Conservation (phyloP, 2,329 filamentous ascomycete genomes). For the Colletotrichum neosansevieriae region DNA sequence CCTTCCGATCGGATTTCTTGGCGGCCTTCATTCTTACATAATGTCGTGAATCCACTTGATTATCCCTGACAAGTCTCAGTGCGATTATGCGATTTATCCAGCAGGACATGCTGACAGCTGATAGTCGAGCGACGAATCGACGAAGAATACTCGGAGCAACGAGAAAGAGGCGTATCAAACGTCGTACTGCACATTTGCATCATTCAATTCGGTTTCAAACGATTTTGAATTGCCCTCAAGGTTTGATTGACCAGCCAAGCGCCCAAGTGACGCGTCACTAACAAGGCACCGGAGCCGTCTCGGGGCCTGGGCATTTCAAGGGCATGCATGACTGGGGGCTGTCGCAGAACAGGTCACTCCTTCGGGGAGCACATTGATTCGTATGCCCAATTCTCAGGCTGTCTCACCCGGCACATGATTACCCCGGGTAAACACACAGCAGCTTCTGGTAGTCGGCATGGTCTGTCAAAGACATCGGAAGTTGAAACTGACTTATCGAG, state of each 20-base stretch:
- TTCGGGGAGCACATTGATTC: background rate
- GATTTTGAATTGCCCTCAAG: background rate
- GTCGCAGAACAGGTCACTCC: background rate
- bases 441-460: no score
- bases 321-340: constrained; percentile 10
- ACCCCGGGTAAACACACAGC: constrained; percentile 3
- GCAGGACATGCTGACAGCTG: no score
- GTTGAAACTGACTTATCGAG: constrained; percentile 37
- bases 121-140: no score
- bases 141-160: no score
- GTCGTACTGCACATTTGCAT: no score
- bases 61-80: no score
- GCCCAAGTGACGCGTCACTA: constrained; percentile 28
- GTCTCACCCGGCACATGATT: background rate
- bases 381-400: no score
- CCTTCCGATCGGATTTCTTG: background rate
- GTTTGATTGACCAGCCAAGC: constrained; percentile 2
- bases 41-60: background rate
- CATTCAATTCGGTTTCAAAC: no score
- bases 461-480: background rate
- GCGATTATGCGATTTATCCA: no score
- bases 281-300: constrained; percentile 3
- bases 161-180: no score
- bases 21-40: background rate
- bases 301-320: constrained; percentile 22